A percentile compares a stretch with the other conserved stretches of the same genome.
Conservation (phyloP, 192 early-diverging fungal genomes). For the Backusella mclennaniae region DNA sequence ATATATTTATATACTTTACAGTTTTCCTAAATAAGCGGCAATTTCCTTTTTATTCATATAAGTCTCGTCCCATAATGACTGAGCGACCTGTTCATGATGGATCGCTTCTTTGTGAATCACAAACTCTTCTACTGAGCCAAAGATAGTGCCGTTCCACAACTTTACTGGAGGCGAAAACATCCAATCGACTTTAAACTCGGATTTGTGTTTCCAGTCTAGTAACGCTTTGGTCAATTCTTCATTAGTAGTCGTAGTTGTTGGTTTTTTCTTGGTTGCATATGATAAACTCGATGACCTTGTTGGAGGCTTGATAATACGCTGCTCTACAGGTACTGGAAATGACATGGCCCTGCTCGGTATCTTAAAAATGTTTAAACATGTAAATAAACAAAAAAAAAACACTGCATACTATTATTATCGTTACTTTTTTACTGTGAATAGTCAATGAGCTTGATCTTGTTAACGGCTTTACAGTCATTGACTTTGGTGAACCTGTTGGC, state of each 20-base stretch:
- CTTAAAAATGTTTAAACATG: neutral
- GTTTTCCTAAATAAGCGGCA: slow-evolving; percentile 22
- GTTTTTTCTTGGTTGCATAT: neutral
- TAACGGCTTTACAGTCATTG: neutral
- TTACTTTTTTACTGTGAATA: neutral
- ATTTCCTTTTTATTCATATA: neutral
- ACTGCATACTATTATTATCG: neutral
- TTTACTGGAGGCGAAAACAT: slow-evolving; percentile 7
- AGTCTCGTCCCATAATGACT: slow-evolving; percentile 16
- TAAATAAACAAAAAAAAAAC: neutral
- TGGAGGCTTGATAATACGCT: neutral
- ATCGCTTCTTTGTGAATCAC: neutral
- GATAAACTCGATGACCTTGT: slow-evolving; percentile 2
- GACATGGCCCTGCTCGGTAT: slow-evolving; percentile 4
- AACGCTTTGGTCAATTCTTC: slow-evolving; percentile 8
- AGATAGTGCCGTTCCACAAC: slow-evolving; percentile 10
- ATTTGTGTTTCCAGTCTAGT: slow-evolving; percentile 16
- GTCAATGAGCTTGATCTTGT: slow-evolving; percentile 5
- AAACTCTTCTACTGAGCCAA: slow-evolving; percentile 13
- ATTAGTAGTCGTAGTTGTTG: neutral
- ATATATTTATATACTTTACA: neutral
- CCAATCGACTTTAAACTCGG: slow-evolving; percentile 16
- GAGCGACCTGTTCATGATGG: neutral
- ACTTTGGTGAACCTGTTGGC: neutral
- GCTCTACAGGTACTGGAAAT: neutral